Evolutionary conservation across 1,284 basidiomycete genomes (phyloP).

Genomic region (Hortiboletus rubellus): DNA sequence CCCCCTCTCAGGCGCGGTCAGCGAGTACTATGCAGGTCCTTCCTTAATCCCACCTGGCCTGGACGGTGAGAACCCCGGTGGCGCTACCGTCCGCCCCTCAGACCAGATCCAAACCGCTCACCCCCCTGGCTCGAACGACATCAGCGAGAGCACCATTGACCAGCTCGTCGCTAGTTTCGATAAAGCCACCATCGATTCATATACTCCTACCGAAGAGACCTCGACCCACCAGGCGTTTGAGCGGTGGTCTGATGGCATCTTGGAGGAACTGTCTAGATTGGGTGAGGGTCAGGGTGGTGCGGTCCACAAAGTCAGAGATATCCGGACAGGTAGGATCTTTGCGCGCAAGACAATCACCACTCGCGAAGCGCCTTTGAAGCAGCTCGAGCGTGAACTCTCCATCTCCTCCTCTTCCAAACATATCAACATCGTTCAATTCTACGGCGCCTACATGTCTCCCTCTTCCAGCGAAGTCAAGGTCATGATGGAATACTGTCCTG

Average conservation of each 20-base stretch:
- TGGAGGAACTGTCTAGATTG: slow-evolving; percentile 74
- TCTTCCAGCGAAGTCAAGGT: slow-evolving; percentile 94
- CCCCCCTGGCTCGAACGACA: slow-evolving; percentile 37
- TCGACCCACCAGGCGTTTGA: slow-evolving; percentile 29
- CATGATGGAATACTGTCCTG: slow-evolving; percentile 94
- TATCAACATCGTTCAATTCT: slow-evolving; percentile 89
- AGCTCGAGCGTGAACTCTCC: slow-evolving; percentile 89
- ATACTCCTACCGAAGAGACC: slow-evolving; percentile 37
- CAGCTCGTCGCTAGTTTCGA: slow-evolving; percentile 32
- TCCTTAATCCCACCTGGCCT: slow-evolving; percentile 32
- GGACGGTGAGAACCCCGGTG: slow-evolving; percentile 45
- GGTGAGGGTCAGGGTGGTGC: slow-evolving; percentile 97
- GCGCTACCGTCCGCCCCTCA: slow-evolving; percentile 56
- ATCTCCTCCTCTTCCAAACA: slow-evolving; percentile 88
- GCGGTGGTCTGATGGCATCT: slow-evolving; percentile 65
- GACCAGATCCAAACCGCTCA: slow-evolving; percentile 34
- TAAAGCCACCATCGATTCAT: slow-evolving; percentile 31
- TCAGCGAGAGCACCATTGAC: slow-evolving; percentile 43
- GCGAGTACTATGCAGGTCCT: slow-evolving; percentile 35
- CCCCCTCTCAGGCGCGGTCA: slow-evolving; percentile 30
- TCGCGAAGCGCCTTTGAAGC: slow-evolving; percentile 89
- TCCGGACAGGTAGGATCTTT: slow-evolving; percentile 75
- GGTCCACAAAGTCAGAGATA: slow-evolving; percentile 88
- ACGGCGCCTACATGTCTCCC: slow-evolving; percentile 93
- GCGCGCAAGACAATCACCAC: slow-evolving; percentile 97